Evolutionary conservation across 768 basidiomycete species (phyloP).

Genomic region (Russula sp.): DNA sequence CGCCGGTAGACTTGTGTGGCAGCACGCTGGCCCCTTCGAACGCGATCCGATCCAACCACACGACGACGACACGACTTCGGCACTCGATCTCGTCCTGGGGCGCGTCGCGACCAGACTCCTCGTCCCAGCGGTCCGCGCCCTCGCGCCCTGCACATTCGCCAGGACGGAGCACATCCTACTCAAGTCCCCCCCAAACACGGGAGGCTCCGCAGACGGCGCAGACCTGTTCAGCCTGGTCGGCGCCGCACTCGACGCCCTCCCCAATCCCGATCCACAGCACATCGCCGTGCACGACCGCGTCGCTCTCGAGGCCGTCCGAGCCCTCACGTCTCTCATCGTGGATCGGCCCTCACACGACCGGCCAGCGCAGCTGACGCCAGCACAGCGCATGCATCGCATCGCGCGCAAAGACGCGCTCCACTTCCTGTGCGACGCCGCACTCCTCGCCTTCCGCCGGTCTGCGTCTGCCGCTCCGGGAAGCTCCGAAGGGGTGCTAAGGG

Average conservation of each 20-base stretch:
- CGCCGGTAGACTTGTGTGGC: background rate
- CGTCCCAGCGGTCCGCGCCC: slow-evolving; percentile 9
- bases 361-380: background rate
- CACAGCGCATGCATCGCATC: slow-evolving; percentile 10
- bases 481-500: background rate
- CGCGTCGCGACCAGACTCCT: background rate
- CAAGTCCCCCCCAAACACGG: background rate
- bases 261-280: background rate
- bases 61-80: background rate
- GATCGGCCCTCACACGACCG: background rate
- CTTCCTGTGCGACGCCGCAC: slow-evolving; percentile 10
- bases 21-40: background rate
- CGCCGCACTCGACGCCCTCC: background rate
- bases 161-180: slow-evolving; percentile 3
- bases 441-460: slow-evolving; percentile 3
- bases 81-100: slow-evolving; percentile 5
- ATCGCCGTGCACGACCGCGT: background rate
- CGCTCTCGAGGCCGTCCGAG: slow-evolving; percentile 12
- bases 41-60: background rate
- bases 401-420: slow-evolving; percentile 19
- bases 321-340: slow-evolving; percentile 6
- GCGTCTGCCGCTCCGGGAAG: background rate
- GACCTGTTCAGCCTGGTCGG: slow-evolving; percentile 2
- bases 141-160: slow-evolving; percentile 11
- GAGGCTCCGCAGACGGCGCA: background rate